These are phyloP conservation scores for Sugiyamaella grinbergsii DNA, from an alignment of 1,139 yeast genomes.

Conservation along the genomic window DNA sequence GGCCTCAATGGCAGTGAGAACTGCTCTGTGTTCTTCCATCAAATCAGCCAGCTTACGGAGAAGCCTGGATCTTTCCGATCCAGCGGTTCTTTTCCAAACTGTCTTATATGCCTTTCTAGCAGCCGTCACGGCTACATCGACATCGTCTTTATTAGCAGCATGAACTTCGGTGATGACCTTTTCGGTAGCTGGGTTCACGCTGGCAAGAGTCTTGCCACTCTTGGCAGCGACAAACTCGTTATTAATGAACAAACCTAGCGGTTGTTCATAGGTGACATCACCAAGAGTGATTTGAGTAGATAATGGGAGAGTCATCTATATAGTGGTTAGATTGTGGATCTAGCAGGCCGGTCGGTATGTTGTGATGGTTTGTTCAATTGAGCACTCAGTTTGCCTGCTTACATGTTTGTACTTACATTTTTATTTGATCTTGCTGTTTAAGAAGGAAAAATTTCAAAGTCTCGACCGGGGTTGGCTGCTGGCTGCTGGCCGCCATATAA, in stretches of 20 bases:
- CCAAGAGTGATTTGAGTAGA: slow-evolving; percentile 51
- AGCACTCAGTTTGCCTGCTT: too few relatives aligned
- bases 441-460: too few relatives aligned
- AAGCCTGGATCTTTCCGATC: slow-evolving; percentile 49
- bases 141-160: slow-evolving; percentile 58
- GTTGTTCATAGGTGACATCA: slow-evolving; percentile 58
- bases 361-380: too few relatives aligned
- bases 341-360: too few relatives aligned
- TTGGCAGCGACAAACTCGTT: slow-evolving; percentile 70
- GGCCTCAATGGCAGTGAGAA: slow-evolving; percentile 58
- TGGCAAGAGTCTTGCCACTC: slow-evolving; percentile 56
- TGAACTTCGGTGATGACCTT: slow-evolving; percentile 54
- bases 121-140: slow-evolving; percentile 59
- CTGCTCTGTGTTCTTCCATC: slow-evolving; percentile 51
- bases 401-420: too few relatives aligned
- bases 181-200: slow-evolving; percentile 52
- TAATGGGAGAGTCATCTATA: slow-evolving; percentile 22
- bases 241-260: slow-evolving; percentile 80
- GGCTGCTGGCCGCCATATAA: neutral
- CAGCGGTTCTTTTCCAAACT: slow-evolving; percentile 53
- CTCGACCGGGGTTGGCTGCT: too few relatives aligned
- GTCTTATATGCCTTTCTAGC: slow-evolving; percentile 55
- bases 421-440: too few relatives aligned
- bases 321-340: too few relatives aligned
- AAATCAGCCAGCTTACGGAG: slow-evolving; percentile 55